phyloP scores from a whole-genome alignment of 306 rosid genomes.

The Rosa multiflora region DNA sequence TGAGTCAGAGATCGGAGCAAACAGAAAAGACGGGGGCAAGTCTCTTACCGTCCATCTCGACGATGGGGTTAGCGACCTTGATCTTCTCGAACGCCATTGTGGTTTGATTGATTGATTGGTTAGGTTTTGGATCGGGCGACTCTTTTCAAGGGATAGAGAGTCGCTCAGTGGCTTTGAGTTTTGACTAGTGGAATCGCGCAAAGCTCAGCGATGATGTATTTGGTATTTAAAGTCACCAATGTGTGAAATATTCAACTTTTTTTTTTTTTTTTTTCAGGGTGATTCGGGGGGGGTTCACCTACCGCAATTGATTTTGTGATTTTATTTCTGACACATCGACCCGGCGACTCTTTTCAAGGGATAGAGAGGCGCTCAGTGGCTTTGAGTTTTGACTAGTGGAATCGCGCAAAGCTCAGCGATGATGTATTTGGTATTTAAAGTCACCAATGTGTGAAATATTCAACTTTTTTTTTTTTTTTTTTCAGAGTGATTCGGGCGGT shows the following conservation, averaged over 20 bases:
- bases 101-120: background rate
- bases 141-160: background rate
- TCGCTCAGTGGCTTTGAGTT: background rate
- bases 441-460: background rate
- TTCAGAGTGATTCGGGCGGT: background rate
- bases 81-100: constrained; percentile 81
- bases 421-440: background rate
- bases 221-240: background rate
- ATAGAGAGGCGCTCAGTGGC: background rate
- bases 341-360: background rate
- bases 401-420: too few species aligned
- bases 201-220: background rate
- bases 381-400: background rate
- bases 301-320: background rate
- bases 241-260: too few species aligned
- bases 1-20: background rate
- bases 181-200: background rate
- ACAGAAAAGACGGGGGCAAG: too few species aligned
- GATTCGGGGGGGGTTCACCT: background rate
- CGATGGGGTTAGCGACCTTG: constrained; percentile 94
- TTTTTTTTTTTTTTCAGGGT: too few species aligned
- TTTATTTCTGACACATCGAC: too few species aligned
- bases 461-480: too few species aligned
- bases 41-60: constrained; percentile 90
- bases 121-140: too few species aligned